Conservation (phyloP, 768 basidiomycete genomes). For the Scleroderma citrinum region DNA sequence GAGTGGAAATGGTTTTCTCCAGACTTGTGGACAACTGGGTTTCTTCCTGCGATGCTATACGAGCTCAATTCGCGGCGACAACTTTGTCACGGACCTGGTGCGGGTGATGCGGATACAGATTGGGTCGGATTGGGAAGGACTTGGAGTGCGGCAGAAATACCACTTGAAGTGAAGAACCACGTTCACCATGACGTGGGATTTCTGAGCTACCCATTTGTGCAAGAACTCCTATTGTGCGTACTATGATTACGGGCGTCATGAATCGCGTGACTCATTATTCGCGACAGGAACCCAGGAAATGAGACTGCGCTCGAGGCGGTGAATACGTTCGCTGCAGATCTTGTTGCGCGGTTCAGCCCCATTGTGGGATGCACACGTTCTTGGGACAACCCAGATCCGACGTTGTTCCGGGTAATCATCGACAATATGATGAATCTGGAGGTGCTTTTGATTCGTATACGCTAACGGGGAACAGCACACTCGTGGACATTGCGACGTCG, state of each 20-base stretch:
- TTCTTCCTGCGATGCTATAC: constrained; percentile 58
- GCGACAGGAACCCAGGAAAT: constrained; percentile 50
- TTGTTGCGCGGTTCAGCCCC: constrained; percentile 53
- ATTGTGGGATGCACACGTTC: constrained; percentile 65
- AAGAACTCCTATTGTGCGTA: constrained; percentile 54
- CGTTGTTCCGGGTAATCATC: constrained; percentile 64
- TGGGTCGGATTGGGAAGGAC: constrained; percentile 52
- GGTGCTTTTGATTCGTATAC: constrained; percentile 50
- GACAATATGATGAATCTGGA: constrained; percentile 82
- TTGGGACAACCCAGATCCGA: constrained; percentile 56
- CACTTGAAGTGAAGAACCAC: constrained; percentile 40
- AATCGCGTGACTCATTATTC: background rate
- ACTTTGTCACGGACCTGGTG: constrained; percentile 41
- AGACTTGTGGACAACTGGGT: constrained; percentile 63
- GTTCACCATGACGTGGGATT: constrained; percentile 70
- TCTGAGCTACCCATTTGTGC: constrained; percentile 61
- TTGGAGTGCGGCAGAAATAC: constrained; percentile 47
- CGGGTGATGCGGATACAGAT: constrained; percentile 32
- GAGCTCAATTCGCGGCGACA: constrained; percentile 48
- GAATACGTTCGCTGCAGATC: constrained; percentile 49
- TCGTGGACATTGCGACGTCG: constrained; percentile 52
- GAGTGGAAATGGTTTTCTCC: constrained; percentile 49
- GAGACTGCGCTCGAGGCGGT: constrained; percentile 46
- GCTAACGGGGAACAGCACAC: constrained; percentile 55
- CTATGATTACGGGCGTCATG: background rate